A percentile compares a stretch with the other conserved stretches of the same genome.
Evolutionary conservation across 2,329 filamentous ascomycete species (phyloP).

Genomic region (Thielaviopsis punctulata): DNA sequence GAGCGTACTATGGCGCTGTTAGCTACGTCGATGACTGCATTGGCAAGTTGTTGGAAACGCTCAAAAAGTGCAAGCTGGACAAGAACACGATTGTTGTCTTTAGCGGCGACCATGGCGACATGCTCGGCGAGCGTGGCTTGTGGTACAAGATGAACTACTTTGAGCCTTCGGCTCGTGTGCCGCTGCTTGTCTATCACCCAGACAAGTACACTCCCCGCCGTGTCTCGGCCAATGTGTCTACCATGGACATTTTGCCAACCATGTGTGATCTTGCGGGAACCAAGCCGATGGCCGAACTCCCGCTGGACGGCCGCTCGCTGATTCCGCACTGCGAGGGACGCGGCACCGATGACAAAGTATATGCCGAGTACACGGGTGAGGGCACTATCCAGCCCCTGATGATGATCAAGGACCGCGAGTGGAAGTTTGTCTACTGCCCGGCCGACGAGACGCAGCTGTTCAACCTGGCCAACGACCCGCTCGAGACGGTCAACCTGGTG

Average conservation of each 20-base stretch:
- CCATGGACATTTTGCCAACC: slow-evolving; percentile 77
- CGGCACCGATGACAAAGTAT: slow-evolving; percentile 63
- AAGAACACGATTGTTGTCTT: slow-evolving; percentile 86
- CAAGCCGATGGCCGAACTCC: slow-evolving; percentile 50
- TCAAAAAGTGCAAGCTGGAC: slow-evolving; percentile 63
- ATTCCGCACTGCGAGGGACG: slow-evolving; percentile 55
- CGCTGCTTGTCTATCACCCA: slow-evolving; percentile 70
- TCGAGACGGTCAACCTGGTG: slow-evolving; percentile 61
- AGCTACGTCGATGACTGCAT: slow-evolving; percentile 91
- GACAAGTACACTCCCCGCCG: slow-evolving; percentile 56
- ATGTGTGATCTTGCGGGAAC: slow-evolving; percentile 68
- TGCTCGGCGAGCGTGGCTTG: slow-evolving; percentile 79
- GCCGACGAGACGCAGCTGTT: slow-evolving; percentile 73
- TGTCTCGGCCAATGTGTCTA: slow-evolving; percentile 72
- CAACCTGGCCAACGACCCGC: slow-evolving; percentile 58
- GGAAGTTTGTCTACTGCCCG: slow-evolving; percentile 82
- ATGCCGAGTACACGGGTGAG: slow-evolving; percentile 89
- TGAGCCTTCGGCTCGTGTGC: slow-evolving; percentile 77
- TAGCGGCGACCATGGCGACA: slow-evolving; percentile 86
- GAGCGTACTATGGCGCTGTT: slow-evolving; percentile 84
- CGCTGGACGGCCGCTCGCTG: slow-evolving; percentile 71
- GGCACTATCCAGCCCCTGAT: slow-evolving; percentile 76
- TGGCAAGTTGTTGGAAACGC: slow-evolving; percentile 58
- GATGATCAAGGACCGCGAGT: slow-evolving; percentile 80
- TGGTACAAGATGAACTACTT: slow-evolving; percentile 99